phyloP scores from a whole-genome alignment of 1,139 yeast genomes.

The Saccharomyces pastorianus region DNA sequence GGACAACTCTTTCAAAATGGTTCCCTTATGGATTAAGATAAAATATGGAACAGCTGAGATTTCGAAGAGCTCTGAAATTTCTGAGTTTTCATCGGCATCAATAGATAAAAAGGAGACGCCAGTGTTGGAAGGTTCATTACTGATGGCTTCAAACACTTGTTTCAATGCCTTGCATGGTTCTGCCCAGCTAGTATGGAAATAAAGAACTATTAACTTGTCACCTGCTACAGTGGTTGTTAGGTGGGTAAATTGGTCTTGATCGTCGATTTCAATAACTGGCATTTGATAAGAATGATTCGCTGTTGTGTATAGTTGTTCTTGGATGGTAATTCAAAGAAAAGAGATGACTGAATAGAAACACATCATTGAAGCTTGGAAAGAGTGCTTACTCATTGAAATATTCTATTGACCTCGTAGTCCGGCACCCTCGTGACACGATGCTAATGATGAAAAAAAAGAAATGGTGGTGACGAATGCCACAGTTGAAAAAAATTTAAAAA shows the following conservation, averaged over 20 bases:
- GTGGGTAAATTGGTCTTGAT: conserved; percentile 79
- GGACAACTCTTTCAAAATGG: conserved; percentile 80
- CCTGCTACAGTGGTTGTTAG: conserved; percentile 59
- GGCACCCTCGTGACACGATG: too few relatives aligned
- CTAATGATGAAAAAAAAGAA: too few relatives aligned
- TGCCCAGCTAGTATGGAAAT: conserved; percentile 96
- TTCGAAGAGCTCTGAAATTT: conserved; percentile 84
- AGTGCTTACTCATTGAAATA: background rate
- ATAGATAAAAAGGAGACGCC: conserved; percentile 56
- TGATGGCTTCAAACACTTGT: conserved; percentile 39
- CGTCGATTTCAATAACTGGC: conserved; percentile 69
- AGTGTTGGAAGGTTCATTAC: conserved; percentile 33
- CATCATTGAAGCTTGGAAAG: too few relatives aligned
- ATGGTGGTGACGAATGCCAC: too few relatives aligned
- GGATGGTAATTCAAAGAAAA: background rate
- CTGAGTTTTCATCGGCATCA: conserved; percentile 85
- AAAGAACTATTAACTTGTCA: conserved; percentile 63
- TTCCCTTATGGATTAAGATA: conserved; percentile 72
- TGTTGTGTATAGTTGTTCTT: background rate
- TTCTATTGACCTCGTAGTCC: too few relatives aligned
- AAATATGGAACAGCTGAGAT: conserved; percentile 93
- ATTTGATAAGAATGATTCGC: conserved; percentile 31
- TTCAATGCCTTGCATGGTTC: conserved; percentile 67
- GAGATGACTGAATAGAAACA: background rate
- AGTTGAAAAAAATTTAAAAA: conserved; percentile 18